These are phyloP conservation scores for Kodamaea sp. DNA, from an alignment of 1,139 yeast genomes.

Conservation along the genomic window DNA sequence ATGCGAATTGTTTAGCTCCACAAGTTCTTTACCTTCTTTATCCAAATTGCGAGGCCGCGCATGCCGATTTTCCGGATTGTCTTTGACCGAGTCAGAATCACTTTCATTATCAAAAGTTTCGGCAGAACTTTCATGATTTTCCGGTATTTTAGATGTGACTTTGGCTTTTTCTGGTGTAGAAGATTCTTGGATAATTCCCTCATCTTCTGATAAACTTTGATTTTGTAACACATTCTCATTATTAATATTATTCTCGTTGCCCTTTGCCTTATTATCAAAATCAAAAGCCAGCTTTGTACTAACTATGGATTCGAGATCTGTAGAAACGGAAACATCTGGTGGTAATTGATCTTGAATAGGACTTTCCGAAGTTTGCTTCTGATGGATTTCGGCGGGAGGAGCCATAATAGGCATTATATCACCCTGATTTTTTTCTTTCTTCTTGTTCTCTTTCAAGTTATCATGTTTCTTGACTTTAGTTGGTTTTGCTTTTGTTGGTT, in stretches of 20 bases:
- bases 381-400: too few relatives aligned
- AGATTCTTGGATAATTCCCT: background rate
- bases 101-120: background rate
- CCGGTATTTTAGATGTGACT: too few relatives aligned
- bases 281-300: conserved; percentile 1
- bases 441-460: too few relatives aligned
- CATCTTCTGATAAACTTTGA: conserved; percentile 2
- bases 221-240: background rate
- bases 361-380: conserved; percentile 1
- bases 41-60: conserved; percentile 11
- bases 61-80: conserved; percentile 6
- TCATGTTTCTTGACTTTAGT: too few relatives aligned
- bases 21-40: conserved; percentile 7
- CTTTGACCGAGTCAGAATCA: background rate
- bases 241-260: background rate
- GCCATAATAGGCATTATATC: background rate
- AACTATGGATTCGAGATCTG: conserved; percentile 14
- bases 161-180: too few relatives aligned
- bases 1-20: conserved; percentile 5
- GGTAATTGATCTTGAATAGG: conserved; percentile 18
- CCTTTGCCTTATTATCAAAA: background rate
- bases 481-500: too few relatives aligned
- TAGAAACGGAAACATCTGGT: conserved; percentile 21
- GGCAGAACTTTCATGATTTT: background rate
- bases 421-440: background rate